Percentiles rank a stretch among this genome's conserved stretches.
phyloP scores from a whole-genome alignment of 129 eudicot species.

The Tagetes erecta region DNA sequence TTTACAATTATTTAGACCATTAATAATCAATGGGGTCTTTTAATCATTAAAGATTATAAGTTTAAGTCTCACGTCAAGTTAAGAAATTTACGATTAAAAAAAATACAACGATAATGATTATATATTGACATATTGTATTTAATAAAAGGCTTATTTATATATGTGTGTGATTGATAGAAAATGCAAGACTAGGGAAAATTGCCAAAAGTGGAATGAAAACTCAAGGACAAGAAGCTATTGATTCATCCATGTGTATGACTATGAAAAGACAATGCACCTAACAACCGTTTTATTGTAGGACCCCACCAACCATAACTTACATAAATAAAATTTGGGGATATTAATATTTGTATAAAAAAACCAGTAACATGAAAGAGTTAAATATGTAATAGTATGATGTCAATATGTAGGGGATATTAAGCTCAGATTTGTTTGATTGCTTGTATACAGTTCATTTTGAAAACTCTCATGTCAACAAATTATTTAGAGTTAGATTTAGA shows the following conservation, averaged over 20 bases:
- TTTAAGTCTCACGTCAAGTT: no score
- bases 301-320: constrained; percentile 26
- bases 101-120: background rate
- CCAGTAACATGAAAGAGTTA: no score
- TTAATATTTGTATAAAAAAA: background rate
- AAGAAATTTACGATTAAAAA: no score
- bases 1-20: no score
- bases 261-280: constrained; percentile 27
- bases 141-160: background rate
- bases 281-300: constrained; percentile 36
- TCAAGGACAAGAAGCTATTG: constrained; percentile 32
- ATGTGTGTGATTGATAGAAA: background rate
- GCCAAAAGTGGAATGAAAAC: constrained; percentile 18
- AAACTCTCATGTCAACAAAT: no score
- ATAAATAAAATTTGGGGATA: background rate
- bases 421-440: no score
- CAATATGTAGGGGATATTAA: no score
- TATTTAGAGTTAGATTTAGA: no score
- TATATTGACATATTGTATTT: background rate
- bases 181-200: constrained; percentile 20
- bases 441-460: no score
- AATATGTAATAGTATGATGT: no score
- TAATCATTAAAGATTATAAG: no score
- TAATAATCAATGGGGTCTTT: no score
- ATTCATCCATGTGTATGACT: constrained; percentile 23